Evolutionary conservation across 257 asterid genomes (phyloP).

Genomic region (Fraxinus pennsylvanica): DNA sequence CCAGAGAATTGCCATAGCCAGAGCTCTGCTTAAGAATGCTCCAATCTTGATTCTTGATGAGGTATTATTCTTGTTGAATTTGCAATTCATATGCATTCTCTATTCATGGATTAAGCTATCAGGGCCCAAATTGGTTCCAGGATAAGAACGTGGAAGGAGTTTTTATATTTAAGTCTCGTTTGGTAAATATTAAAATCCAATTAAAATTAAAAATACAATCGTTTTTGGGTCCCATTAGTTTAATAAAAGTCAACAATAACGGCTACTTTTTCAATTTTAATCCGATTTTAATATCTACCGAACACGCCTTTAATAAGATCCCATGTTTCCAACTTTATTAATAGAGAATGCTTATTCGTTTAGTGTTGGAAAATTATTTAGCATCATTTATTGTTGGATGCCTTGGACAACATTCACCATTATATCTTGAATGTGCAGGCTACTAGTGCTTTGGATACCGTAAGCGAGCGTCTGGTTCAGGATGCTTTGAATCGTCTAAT

Average conservation of each 20-base stretch:
- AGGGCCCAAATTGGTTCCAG: not conserved
- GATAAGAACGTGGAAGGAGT: not conserved
- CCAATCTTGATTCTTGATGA: constrained; percentile 94
- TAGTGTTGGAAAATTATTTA: not conserved
- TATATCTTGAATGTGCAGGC: constrained; percentile 52
- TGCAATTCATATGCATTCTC: constrained; percentile 2
- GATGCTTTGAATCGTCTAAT: constrained; percentile 80
- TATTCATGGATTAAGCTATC: not conserved
- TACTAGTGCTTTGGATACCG: constrained; percentile 89
- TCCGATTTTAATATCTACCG: no score
- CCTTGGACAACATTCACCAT: not conserved
- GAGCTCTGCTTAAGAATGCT: constrained; percentile 96
- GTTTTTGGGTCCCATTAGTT: no score
- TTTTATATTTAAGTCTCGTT: no score
- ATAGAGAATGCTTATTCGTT: not conserved
- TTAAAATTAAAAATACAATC: no score
- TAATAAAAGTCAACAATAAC: no score
- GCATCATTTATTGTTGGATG: not conserved
- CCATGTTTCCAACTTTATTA: not conserved
- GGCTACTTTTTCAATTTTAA: no score
- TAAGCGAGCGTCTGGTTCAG: constrained; percentile 92
- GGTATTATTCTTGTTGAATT: constrained; percentile 41
- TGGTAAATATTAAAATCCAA: no score
- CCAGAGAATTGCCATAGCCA: constrained; percentile 96
- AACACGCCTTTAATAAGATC: not conserved